A percentile compares a stretch with the other conserved stretches of the same genome.
Conservation (phyloP, 371 early-diverging fungal species). For the Mortierella sp. region DNA sequence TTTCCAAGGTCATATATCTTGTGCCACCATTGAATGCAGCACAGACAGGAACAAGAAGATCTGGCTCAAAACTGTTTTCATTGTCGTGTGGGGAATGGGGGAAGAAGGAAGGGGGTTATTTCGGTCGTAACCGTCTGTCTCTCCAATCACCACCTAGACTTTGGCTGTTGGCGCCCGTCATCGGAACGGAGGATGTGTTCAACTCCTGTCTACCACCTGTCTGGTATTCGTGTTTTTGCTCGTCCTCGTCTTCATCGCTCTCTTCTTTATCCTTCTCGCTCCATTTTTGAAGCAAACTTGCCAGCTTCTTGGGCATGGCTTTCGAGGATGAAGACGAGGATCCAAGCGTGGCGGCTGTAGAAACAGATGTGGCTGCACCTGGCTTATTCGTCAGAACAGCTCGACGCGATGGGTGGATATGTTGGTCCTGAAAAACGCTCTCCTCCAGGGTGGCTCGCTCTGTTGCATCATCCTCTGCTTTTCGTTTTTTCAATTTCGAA, state of each 20-base stretch:
- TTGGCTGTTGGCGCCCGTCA: constrained; percentile 40
- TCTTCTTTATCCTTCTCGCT: constrained; percentile 34
- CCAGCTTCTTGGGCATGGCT: constrained; percentile 46
- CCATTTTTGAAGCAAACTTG: constrained; percentile 45
- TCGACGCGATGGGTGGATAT: constrained; percentile 46
- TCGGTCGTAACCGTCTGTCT: constrained; percentile 25
- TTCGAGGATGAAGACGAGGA: constrained; percentile 20
- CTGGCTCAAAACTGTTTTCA: too few relatives aligned
- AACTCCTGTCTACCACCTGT: too few relatives aligned
- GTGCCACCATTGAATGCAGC: too few relatives aligned
- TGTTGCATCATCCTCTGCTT: constrained; percentile 5
- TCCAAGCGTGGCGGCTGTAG: too few relatives aligned
- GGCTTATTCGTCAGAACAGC: constrained; percentile 17
- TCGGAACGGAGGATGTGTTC: too few relatives aligned
- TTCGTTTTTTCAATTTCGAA: constrained; percentile 32
- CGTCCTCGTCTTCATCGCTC: constrained; percentile 23
- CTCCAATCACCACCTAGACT: constrained; percentile 45
- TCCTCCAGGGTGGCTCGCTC: neutral
- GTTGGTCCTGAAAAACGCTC: constrained; percentile 1
- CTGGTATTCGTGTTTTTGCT: neutral
- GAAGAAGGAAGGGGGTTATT: constrained; percentile 2
- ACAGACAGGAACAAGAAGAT: too few relatives aligned
- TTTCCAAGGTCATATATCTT: too few relatives aligned
- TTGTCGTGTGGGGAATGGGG: neutral
- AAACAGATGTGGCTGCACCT: neutral